Evolutionary conservation across 1,284 basidiomycete species (phyloP).

Genomic region (Sparassis latifolia): DNA sequence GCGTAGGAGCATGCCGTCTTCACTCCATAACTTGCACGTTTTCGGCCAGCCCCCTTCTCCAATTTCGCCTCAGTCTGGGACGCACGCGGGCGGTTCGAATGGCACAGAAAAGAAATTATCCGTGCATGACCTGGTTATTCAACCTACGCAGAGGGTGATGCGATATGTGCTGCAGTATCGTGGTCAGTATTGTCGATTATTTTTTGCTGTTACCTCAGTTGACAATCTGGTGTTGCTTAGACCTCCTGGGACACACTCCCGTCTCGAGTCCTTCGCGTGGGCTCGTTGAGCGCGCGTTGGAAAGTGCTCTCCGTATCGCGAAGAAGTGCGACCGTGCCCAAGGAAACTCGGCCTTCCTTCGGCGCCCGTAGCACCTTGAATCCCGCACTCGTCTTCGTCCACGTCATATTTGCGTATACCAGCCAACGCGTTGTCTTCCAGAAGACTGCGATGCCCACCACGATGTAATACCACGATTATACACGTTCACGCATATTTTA

Average conservation of each 20-base stretch:
- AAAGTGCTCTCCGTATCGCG: conserved; percentile 53
- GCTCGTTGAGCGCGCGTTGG: conserved; percentile 53
- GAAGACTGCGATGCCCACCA: no score
- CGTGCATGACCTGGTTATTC: conserved; percentile 59
- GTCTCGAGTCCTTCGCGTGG: conserved; percentile 33
- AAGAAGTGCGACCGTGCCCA: conserved; percentile 61
- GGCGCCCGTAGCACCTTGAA: conserved; percentile 5
- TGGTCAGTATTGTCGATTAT: conserved; percentile 35
- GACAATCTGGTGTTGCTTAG: conserved; percentile 18
- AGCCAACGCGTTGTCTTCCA: no score
- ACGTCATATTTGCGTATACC: no score
- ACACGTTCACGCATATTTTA: no score
- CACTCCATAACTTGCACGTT: conserved; percentile 15
- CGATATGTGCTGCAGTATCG: conserved; percentile 62
- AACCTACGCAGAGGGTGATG: conserved; percentile 64
- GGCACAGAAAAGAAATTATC: conserved; percentile 24
- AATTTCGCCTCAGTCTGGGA: conserved; percentile 2
- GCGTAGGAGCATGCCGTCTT: conserved; percentile 21
- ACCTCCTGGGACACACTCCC: conserved; percentile 39
- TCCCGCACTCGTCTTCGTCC: no score
- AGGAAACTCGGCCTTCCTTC: conserved; percentile 49
- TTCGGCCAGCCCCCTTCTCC: conserved; percentile 4
- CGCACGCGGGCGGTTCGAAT: conserved; percentile 9
- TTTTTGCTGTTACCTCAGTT: conserved; percentile 4
- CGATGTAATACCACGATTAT: no score